A percentile compares a stretch with the other conserved stretches of the same genome.
phyloP scores from a whole-genome alignment of 2,329 filamentous ascomycete species.

The Pochonia chlamydosporia region DNA sequence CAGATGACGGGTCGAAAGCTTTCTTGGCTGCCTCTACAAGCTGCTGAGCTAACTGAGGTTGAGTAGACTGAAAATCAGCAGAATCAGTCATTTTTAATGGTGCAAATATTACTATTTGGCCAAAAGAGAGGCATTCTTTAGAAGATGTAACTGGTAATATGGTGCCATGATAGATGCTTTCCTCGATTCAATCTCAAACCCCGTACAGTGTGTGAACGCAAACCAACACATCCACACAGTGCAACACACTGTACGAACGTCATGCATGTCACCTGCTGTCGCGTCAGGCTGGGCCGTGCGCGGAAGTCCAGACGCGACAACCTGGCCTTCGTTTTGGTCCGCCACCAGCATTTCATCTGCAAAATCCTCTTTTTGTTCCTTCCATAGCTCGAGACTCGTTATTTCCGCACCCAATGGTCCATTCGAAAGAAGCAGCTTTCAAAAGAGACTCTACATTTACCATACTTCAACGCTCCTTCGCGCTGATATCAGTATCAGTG shows the following conservation, averaged over 20 bases:
- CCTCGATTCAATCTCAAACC: too few species aligned
- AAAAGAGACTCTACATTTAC: neutral
- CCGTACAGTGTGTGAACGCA: slow-evolving; percentile 1
- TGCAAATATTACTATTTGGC: neutral
- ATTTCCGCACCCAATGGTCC: neutral
- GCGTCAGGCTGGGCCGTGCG: slow-evolving; percentile 10
- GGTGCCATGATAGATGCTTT: too few species aligned
- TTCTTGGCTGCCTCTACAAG: slow-evolving; percentile 36
- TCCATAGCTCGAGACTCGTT: neutral
- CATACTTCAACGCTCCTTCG: slow-evolving; percentile 39
- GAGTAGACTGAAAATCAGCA: slow-evolving; percentile 11
- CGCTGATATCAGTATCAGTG: slow-evolving; percentile 9
- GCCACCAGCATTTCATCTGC: neutral
- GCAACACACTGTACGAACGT: neutral
- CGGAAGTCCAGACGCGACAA: neutral
- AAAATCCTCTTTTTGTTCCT: neutral
- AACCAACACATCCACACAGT: neutral
- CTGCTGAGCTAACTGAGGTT: slow-evolving; percentile 26
- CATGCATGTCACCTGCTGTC: slow-evolving; percentile 20
- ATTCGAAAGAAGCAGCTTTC: neutral
- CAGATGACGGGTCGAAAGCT: slow-evolving; percentile 41
- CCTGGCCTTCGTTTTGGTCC: neutral
- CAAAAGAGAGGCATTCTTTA: neutral
- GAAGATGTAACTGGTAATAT: too few species aligned
- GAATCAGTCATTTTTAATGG: slow-evolving; percentile 20